Evolutionary conservation across 495 filamentous ascomycete species (phyloP).

Genomic region (Hyphodiscus hymeniophilus): DNA sequence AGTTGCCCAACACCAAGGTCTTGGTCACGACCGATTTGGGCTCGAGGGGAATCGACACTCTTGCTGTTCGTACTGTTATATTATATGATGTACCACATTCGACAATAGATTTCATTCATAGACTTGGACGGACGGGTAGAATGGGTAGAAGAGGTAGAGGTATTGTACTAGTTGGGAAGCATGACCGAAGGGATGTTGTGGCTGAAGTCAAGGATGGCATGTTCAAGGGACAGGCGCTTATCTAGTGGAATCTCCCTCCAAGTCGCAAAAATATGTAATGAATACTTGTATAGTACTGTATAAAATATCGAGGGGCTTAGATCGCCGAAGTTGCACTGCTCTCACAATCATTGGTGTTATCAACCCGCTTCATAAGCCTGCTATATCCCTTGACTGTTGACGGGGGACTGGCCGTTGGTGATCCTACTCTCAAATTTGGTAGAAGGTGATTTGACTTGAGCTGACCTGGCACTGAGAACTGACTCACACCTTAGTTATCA

Average conservation of each 20-base stretch:
- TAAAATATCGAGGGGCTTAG: too few relatives aligned
- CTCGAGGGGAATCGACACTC: slow-evolving; percentile 87
- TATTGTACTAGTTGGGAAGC: slow-evolving; percentile 80
- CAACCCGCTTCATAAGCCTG: too few relatives aligned
- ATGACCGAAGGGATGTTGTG: slow-evolving; percentile 83
- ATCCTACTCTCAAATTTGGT: too few relatives aligned
- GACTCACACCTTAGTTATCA: too few relatives aligned
- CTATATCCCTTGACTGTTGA: too few relatives aligned
- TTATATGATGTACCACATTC: slow-evolving; percentile 94
- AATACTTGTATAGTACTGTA: slow-evolving; percentile 3
- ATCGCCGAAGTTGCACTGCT: too few relatives aligned
- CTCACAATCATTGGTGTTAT: too few relatives aligned
- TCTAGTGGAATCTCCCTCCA: slow-evolving; percentile 34
- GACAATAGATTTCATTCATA: slow-evolving; percentile 95
- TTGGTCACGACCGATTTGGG: slow-evolving; percentile 90
- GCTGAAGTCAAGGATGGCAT: slow-evolving; percentile 90
- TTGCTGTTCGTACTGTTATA: slow-evolving; percentile 85
- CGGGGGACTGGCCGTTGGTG: too few relatives aligned
- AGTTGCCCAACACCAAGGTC: slow-evolving; percentile 66
- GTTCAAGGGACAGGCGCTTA: slow-evolving; percentile 83
- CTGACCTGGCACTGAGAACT: too few relatives aligned
- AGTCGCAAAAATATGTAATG: not conserved
- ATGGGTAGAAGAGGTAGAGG: slow-evolving; percentile 90
- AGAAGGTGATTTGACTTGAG: too few relatives aligned
- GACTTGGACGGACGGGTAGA: slow-evolving; percentile 79